phyloP scores from a whole-genome alignment of 306 rosid species.

The Carpinus fangiana region DNA sequence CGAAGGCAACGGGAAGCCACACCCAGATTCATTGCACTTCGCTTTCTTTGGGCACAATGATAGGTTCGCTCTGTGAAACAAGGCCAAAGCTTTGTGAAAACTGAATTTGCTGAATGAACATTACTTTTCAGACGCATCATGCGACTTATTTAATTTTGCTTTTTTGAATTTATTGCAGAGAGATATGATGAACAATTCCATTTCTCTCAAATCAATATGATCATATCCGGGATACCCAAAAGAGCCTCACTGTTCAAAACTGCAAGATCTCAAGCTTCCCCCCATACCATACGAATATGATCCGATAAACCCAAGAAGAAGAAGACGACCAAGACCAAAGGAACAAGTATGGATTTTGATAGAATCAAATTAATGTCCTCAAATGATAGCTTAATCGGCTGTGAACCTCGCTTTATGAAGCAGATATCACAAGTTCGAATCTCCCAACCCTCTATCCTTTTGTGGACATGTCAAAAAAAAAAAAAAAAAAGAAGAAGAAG shows the following conservation, averaged over 20 bases:
- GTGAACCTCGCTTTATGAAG: too few species aligned
- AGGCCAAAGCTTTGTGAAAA: neutral
- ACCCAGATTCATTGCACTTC: neutral
- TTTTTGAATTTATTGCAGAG: too few species aligned
- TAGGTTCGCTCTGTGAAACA: neutral
- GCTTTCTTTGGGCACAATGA: neutral
- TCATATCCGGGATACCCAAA: neutral
- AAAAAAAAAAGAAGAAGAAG: too few species aligned
- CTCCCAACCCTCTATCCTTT: too few species aligned
- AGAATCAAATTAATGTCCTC: conserved; percentile 22
- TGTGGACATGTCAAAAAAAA: too few species aligned
- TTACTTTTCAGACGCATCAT: too few species aligned
- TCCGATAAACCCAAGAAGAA: neutral
- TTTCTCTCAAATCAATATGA: neutral
- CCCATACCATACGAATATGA: neutral
- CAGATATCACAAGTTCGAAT: too few species aligned
- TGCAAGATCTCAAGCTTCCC: neutral
- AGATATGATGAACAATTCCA: neutral
- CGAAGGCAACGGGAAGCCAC: neutral
- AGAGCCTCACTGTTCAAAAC: neutral
- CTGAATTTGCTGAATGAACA: neutral
- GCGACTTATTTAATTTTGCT: too few species aligned
- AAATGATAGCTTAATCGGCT: too few species aligned
- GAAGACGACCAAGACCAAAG: neutral
- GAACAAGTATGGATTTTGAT: conserved; percentile 1